phyloP scores from a whole-genome alignment of 495 filamentous ascomycete species.

The Xylaria palmicola region DNA sequence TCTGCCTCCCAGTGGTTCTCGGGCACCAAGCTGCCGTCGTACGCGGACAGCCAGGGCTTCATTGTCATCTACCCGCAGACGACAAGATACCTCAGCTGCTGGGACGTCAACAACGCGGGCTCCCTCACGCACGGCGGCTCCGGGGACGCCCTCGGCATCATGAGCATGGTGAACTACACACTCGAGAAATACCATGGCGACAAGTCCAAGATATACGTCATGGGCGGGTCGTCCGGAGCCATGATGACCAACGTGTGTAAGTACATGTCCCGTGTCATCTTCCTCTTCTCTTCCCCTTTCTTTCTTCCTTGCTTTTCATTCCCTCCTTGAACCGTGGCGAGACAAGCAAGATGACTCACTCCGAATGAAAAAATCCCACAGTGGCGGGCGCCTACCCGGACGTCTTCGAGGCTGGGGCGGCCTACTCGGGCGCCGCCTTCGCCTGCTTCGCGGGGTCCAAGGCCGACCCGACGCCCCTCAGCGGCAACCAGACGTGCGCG shows the following conservation, averaged over 20 bases:
- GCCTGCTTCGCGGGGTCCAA: conserved; percentile 49
- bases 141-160: conserved; percentile 53
- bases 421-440: conserved; percentile 52
- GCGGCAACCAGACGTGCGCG: conserved; percentile 52
- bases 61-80: conserved; percentile 54
- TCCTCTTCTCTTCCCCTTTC: too few species aligned
- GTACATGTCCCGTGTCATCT: too few species aligned
- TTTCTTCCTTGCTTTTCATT: too few species aligned
- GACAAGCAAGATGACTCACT: not conserved
- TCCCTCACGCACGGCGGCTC: conserved; percentile 54
- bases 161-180: conserved; percentile 57
- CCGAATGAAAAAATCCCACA: not conserved
- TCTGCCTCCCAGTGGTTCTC: conserved; percentile 33
- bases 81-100: conserved; percentile 52
- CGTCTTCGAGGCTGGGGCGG: conserved; percentile 55
- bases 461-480: conserved; percentile 33
- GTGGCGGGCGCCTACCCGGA: conserved; percentile 58
- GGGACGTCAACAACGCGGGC: conserved; percentile 50
- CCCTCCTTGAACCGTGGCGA: too few species aligned
- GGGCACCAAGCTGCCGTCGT: conserved; percentile 35
- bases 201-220: conserved; percentile 47
- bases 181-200: conserved; percentile 49
- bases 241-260: conserved; percentile 58
- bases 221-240: conserved; percentile 53
- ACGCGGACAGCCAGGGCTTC: conserved; percentile 50